These are phyloP conservation scores for Geranomyces variabilis DNA, from an alignment of 192 early-diverging fungal genomes.

Conservation along the genomic window DNA sequence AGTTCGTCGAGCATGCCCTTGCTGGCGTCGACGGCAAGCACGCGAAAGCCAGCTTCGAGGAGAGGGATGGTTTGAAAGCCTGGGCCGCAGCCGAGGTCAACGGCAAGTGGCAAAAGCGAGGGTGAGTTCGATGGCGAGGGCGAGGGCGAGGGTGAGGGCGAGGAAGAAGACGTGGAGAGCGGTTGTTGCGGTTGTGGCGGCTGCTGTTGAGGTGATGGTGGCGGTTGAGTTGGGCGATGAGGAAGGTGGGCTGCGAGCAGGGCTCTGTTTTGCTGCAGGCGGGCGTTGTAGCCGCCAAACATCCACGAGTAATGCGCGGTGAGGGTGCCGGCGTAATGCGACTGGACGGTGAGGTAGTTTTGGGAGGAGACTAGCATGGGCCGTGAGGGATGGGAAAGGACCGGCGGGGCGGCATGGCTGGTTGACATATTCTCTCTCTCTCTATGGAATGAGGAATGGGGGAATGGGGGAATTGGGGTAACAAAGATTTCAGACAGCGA, in stretches of 20 bases:
- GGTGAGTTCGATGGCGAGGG: too few relatives aligned
- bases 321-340: conserved; percentile 33
- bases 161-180: too few relatives aligned
- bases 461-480: too few relatives aligned
- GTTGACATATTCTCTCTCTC: too few relatives aligned
- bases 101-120: conserved; percentile 11
- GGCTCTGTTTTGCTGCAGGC: conserved; percentile 18
- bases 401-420: too few relatives aligned
- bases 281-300: conserved; percentile 36
- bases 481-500: too few relatives aligned
- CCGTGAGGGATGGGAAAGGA: conserved; percentile 8
- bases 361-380: conserved; percentile 16
- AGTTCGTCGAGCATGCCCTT: conserved; percentile 34
- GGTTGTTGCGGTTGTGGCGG: too few relatives aligned
- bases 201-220: too few relatives aligned
- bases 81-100: conserved; percentile 43
- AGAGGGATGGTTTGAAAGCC: conserved; percentile 43
- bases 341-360: conserved; percentile 23
- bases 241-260: conserved; percentile 16
- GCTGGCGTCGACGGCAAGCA: conserved; percentile 35
- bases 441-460: too few relatives aligned
- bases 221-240: neutral
- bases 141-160: too few relatives aligned
- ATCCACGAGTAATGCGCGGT: conserved; percentile 45
- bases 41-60: conserved; percentile 23